Percentiles rank a stretch among this genome's conserved stretches.
Conservation (phyloP, 306 rosid genomes). For the Hylodesmum podocarpum region DNA sequence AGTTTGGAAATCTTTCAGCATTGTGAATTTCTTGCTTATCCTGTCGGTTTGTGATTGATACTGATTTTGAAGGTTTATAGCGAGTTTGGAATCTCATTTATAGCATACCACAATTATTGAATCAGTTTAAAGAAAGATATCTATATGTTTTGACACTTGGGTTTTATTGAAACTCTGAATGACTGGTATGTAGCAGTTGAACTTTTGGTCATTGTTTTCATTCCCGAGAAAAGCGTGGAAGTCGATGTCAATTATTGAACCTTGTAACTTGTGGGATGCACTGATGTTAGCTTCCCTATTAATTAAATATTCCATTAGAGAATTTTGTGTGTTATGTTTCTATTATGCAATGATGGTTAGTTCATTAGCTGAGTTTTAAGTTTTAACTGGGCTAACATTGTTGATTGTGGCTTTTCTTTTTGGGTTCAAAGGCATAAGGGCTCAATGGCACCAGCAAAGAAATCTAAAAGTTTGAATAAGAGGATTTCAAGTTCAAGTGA, state of each 20-base stretch:
- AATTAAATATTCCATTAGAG: not conserved
- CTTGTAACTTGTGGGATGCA: not conserved
- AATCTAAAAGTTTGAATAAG: constrained; percentile 52
- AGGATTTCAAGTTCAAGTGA: constrained; percentile 47
- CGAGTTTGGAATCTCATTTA: too few relatives aligned
- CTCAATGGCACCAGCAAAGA: constrained; percentile 72
- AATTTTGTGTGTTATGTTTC: not conserved
- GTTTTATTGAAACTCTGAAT: not conserved
- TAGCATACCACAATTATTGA: too few relatives aligned
- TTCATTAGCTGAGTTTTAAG: not conserved
- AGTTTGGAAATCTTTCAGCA: not conserved
- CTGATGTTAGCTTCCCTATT: not conserved
- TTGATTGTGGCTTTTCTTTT: constrained; percentile 12
- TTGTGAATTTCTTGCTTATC: not conserved
- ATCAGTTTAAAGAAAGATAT: too few relatives aligned
- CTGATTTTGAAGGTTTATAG: not conserved
- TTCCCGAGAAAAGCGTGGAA: not conserved
- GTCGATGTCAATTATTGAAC: not conserved
- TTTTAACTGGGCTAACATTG: constrained; percentile 1
- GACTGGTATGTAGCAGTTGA: not conserved
- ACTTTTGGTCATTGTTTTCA: constrained; percentile 1
- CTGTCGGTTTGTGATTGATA: not conserved
- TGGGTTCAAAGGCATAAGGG: constrained; percentile 36
- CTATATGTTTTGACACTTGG: not conserved
- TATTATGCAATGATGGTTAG: constrained; percentile 3